Base-by-base conservation (phyloP, 371 early-diverging fungal species). In the Umbelopsis sp. region DNA sequence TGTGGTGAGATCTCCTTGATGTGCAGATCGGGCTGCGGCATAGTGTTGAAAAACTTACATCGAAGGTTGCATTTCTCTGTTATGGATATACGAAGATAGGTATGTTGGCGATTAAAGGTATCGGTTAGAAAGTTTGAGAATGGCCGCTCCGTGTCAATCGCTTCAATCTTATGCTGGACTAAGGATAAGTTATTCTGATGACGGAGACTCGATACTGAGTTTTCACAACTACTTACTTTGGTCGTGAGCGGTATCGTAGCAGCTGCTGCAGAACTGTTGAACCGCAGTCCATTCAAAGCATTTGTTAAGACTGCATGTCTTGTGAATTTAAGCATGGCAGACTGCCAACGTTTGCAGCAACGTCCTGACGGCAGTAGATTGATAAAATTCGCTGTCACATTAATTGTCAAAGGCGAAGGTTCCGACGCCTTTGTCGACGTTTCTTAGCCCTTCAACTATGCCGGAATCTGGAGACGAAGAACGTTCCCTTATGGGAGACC, bases 41-140 rank as follows among this genome's bases (percentile, higher is more conserved):
- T 41, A 3, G 41, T 3, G 7, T 41, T 41, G 12, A 41, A 41
- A 3, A 50, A 63, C 79, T 72, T 90, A 91, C 96, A 97, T 73
- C 98, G 83, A 64, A 97, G 82, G 72, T 97, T 97, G 81, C 98
- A 97, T 38, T 88, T 83, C 74, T 97, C 98, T 3, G 97, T 97
- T 16, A 97, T 74, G 0, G 96, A 95, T 44, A 97, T 95, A 18
- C 98, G 91, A 66, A 97, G 84, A 70, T 97, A 97, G 41, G 87
- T 93, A 76, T 97, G 98, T 63, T 89, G 83, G 24, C 98, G 87
- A n/a, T 87, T 83, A 81, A 93, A 95, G 32, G 81, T 81, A 73
- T 97, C 97, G 2, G 52, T 65, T 20, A 50, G 6, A 65, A 52
- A 67, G 44, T 46, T 66, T 44, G 51, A 65, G 63, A 77, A 84